Evolutionary conservation across 129 eudicot species (phyloP).

Genomic region (Escallonia rubra): DNA sequence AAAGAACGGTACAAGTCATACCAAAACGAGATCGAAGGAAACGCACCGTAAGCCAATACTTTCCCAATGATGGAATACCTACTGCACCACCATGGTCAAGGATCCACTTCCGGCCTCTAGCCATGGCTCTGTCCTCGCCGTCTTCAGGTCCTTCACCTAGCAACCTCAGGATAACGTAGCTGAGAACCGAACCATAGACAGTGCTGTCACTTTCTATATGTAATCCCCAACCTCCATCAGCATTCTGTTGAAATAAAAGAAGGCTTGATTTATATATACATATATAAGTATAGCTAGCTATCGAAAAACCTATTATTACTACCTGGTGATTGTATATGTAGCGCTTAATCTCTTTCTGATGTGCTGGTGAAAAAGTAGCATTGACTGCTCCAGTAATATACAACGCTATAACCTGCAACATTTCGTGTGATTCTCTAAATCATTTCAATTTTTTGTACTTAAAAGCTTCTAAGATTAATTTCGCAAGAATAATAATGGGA

Average conservation of each 20-base stretch:
- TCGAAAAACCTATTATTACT: neutral
- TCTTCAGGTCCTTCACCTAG: conserved; percentile 33
- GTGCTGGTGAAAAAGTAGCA: conserved; percentile 32
- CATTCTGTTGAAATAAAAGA: conserved; percentile 15
- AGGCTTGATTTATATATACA: too few species aligned
- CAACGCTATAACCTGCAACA: neutral
- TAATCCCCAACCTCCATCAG: conserved; percentile 38
- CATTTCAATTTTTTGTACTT: too few species aligned
- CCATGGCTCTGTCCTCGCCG: conserved; percentile 16
- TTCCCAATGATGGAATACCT: conserved; percentile 43
- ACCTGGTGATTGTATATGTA: neutral
- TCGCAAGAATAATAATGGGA: too few species aligned
- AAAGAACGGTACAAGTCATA: neutral
- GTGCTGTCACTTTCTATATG: conserved; percentile 36
- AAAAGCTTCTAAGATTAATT: too few species aligned
- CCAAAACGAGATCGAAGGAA: neutral
- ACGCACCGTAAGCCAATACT: conserved; percentile 35
- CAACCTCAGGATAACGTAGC: conserved; percentile 27
- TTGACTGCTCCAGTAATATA: conserved; percentile 29
- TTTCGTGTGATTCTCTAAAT: too few species aligned
- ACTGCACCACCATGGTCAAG: conserved; percentile 33
- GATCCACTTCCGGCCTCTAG: conserved; percentile 36
- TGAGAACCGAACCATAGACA: conserved; percentile 23
- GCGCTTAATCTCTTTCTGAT: conserved; percentile 57
- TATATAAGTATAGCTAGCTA: neutral